Conservation (phyloP, 805 yeast species). For the Clavispora phyllophila region DNA sequence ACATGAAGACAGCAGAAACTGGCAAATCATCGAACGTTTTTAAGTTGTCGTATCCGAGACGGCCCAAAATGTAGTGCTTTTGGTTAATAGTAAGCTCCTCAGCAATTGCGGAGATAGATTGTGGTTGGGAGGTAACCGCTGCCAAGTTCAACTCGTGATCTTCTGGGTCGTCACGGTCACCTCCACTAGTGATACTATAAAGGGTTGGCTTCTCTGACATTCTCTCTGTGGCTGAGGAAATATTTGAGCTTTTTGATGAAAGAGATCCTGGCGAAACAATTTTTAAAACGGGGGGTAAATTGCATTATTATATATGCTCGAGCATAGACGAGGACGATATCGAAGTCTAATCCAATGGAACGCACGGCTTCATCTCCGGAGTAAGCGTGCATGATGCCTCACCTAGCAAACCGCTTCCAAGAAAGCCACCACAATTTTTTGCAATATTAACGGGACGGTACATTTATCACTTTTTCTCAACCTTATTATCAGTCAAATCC, state of each 20-base stretch:
- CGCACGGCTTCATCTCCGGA: not conserved
- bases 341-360: not conserved
- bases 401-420: not conserved
- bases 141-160: slow-evolving; percentile 12
- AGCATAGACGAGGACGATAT: not conserved
- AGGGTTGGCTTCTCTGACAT: not conserved
- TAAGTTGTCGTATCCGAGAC: slow-evolving; percentile 23
- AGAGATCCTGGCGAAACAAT: not conserved
- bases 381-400: not conserved
- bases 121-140: slow-evolving; percentile 21
- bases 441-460: no score
- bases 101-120: slow-evolving; percentile 24
- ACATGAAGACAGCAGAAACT: slow-evolving; percentile 30
- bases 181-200: not conserved
- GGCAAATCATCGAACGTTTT: slow-evolving; percentile 29
- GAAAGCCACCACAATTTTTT: not conserved
- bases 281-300: not conserved
- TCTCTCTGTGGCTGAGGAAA: not conserved
- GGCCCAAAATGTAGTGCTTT: slow-evolving; percentile 23
- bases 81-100: slow-evolving; percentile 20
- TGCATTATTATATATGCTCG: not conserved
- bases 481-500: no score
- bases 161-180: slow-evolving; percentile 1
- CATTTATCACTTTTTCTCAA: no score
- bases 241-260: not conserved